These are phyloP conservation scores for Phytophthora constricta DNA, from an alignment of 352 stramenopile genomes.

Conservation along the genomic window DNA sequence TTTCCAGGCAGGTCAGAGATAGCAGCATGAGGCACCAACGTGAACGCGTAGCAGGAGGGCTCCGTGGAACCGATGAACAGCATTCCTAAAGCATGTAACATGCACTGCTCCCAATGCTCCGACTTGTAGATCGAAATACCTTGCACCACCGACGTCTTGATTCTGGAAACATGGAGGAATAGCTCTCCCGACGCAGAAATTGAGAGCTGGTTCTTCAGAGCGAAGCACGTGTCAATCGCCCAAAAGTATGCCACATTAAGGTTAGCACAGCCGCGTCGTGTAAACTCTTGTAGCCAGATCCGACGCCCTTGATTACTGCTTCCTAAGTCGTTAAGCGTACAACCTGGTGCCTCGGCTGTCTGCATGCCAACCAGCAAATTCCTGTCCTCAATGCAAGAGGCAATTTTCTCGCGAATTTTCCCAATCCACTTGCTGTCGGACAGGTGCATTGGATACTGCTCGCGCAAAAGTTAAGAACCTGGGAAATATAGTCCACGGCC, in stretches of 20 bases:
- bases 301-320: background rate
- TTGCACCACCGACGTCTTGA: slow-evolving; percentile 5
- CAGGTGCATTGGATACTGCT: too few relatives aligned
- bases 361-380: slow-evolving; percentile 7
- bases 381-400: background rate
- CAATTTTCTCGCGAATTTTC: slow-evolving; percentile 10
- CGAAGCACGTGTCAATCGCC: slow-evolving; percentile 6
- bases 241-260: slow-evolving; percentile 11
- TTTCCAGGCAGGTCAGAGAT: background rate
- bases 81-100: slow-evolving; percentile 7
- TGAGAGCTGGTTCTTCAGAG: slow-evolving; percentile 5
- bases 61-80: slow-evolving; percentile 8
- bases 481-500: slow-evolving; percentile 5
- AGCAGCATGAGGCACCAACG: slow-evolving; percentile 2
- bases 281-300: background rate
- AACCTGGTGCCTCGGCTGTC: slow-evolving; percentile 4
- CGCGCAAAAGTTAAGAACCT: too few relatives aligned
- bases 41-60: slow-evolving; percentile 8
- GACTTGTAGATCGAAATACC: slow-evolving; percentile 6
- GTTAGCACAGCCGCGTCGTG: background rate
- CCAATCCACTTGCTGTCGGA: too few relatives aligned
- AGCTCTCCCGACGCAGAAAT: slow-evolving; percentile 3
- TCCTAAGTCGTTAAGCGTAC: slow-evolving; percentile 10
- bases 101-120: slow-evolving; percentile 7
- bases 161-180: slow-evolving; percentile 3